A percentile compares a stretch with the other conserved stretches of the same genome.
phyloP scores from a whole-genome alignment of 768 basidiomycete genomes.

The Mrakia frigida region DNA sequence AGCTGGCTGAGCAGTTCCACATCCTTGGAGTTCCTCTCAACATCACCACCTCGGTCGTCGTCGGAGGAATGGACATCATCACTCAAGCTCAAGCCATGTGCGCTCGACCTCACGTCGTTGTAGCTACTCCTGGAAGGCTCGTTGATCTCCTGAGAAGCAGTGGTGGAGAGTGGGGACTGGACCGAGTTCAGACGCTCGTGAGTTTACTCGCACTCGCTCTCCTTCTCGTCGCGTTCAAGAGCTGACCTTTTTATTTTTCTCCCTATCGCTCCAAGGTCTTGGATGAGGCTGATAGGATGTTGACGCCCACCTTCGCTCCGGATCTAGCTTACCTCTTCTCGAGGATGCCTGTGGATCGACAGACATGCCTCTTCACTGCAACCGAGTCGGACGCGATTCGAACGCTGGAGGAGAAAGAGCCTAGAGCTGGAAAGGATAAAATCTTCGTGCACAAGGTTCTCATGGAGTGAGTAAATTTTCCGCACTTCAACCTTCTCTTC shows the following conservation, averaged over 20 bases:
- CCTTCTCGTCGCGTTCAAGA: not conserved
- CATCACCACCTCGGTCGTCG: slow-evolving; percentile 77
- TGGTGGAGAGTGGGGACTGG: slow-evolving; percentile 75
- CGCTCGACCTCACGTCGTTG: slow-evolving; percentile 81
- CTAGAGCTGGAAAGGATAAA: slow-evolving; percentile 72
- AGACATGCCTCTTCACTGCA: slow-evolving; percentile 95
- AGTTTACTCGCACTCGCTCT: slow-evolving; percentile 37
- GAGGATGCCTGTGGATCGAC: slow-evolving; percentile 68
- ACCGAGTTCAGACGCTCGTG: slow-evolving; percentile 78
- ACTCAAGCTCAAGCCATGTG: slow-evolving; percentile 79
- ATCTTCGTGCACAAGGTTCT: slow-evolving; percentile 80
- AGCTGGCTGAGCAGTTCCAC: slow-evolving; percentile 92
- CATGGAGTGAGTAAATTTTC: slow-evolving; percentile 54
- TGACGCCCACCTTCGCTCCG: slow-evolving; percentile 80
- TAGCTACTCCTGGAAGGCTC: slow-evolving; percentile 92
- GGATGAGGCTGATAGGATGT: slow-evolving; percentile 91
- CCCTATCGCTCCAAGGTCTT: slow-evolving; percentile 57
- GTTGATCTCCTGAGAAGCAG: slow-evolving; percentile 81
- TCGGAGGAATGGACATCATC: slow-evolving; percentile 99
- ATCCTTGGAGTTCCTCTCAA: slow-evolving; percentile 79
- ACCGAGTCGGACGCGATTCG: slow-evolving; percentile 86
- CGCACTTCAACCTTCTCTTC: not conserved
- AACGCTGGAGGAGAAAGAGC: slow-evolving; percentile 62
- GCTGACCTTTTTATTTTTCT: not conserved
- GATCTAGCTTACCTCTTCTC: slow-evolving; percentile 75